These are phyloP conservation scores for Colletotrichum salicis DNA, from an alignment of 2,329 filamentous ascomycete species.

Conservation along the genomic window DNA sequence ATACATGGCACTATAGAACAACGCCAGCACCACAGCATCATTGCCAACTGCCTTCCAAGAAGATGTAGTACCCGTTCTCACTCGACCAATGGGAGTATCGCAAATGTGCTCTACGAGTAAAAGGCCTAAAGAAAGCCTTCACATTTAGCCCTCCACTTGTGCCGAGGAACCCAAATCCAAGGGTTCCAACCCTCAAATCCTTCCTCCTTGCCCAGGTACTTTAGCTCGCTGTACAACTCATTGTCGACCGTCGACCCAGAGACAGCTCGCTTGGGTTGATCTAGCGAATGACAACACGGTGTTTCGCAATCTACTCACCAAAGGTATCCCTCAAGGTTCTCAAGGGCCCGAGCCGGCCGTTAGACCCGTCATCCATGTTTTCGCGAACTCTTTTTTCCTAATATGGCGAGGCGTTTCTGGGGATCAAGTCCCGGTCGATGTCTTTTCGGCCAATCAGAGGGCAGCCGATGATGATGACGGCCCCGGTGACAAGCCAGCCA, in stretches of 20 bases:
- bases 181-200: neutral
- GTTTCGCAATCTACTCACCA: neutral
- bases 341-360: slow-evolving; percentile 5
- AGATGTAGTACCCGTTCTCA: no score
- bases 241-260: no score
- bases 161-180: neutral
- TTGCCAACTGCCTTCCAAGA: no score
- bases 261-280: neutral
- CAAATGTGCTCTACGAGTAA: no score
- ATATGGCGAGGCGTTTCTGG: slow-evolving; percentile 2
- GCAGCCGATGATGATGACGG: slow-evolving; percentile 29
- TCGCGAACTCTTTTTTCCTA: neutral
- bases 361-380: slow-evolving; percentile 10
- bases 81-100: no score
- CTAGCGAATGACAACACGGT: neutral
- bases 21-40: no score
- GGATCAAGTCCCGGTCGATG: neutral
- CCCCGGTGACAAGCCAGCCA: slow-evolving; percentile 20
- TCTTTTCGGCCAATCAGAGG: slow-evolving; percentile 13
- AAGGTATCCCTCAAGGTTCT: slow-evolving; percentile 21
- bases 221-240: neutral
- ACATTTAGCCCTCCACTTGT: neutral
- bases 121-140: no score
- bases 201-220: neutral
- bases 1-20: no score